Percentiles rank a stretch among this genome's conserved stretches.
Evolutionary conservation across 139 green algal species (phyloP).

Genomic region (Coccomyxa sp.): DNA sequence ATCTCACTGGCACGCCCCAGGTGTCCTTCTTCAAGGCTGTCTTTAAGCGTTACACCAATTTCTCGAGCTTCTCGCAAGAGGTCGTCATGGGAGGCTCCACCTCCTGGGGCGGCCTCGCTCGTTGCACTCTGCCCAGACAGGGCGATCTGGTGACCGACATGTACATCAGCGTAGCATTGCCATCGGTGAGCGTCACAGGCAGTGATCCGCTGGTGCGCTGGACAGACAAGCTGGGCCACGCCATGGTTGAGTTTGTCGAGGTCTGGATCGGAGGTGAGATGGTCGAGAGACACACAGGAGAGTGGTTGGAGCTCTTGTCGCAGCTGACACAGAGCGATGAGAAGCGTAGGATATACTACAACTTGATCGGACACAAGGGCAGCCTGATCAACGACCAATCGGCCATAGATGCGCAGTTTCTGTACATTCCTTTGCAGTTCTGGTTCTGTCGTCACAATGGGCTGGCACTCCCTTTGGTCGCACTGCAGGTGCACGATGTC

Average conservation of each 20-base stretch:
- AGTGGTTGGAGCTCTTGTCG: not conserved
- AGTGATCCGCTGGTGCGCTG: not conserved
- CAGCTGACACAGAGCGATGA: not conserved
- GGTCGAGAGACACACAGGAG: not conserved
- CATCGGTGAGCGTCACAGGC: not conserved
- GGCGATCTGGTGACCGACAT: not conserved
- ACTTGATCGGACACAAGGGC: not conserved
- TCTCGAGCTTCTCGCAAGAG: not conserved
- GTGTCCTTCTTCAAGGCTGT: not conserved
- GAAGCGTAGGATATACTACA: slow-evolving; percentile 1
- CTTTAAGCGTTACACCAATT: not conserved
- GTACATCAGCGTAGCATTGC: not conserved
- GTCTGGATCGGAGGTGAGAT: not conserved
- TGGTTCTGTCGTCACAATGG: not conserved
- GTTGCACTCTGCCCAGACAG: not conserved
- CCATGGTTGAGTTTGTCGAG: not conserved
- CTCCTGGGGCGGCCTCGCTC: not conserved
- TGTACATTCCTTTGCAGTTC: not conserved
- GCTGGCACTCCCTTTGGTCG: not conserved
- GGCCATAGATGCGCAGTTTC: not conserved
- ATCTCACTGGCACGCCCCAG: not conserved
- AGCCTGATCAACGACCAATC: not conserved
- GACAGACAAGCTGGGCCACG: not conserved
- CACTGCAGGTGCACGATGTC: not conserved
- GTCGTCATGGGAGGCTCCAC: not conserved